phyloP scores from a whole-genome alignment of 2,329 filamentous ascomycete species.

The Dactylellina cionopaga region DNA sequence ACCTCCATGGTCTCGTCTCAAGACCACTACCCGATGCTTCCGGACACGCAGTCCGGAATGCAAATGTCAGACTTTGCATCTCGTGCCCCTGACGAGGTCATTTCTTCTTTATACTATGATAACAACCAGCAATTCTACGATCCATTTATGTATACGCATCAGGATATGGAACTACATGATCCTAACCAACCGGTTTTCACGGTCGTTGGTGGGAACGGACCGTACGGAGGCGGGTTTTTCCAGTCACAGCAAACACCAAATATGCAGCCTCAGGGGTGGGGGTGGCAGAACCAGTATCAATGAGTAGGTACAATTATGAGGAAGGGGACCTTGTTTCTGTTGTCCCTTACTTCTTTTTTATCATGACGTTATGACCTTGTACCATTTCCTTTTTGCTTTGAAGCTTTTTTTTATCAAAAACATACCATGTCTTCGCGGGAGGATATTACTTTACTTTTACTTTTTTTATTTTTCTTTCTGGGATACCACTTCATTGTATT shows the following conservation, averaged over 20 bases:
- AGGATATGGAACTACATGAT: slow-evolving; percentile 51
- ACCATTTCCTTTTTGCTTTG: slow-evolving; percentile 6
- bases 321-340: no score
- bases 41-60: slow-evolving; percentile 42
- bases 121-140: slow-evolving; percentile 41
- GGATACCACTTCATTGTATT: slow-evolving; percentile 37
- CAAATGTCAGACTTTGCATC: slow-evolving; percentile 48
- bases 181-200: slow-evolving; percentile 42
- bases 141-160: slow-evolving; percentile 47
- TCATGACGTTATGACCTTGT: slow-evolving; percentile 19
- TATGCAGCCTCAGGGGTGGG: slow-evolving; percentile 42
- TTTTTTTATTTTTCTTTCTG: neutral
- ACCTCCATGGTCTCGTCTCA: slow-evolving; percentile 37
- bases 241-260: slow-evolving; percentile 31
- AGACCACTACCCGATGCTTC: slow-evolving; percentile 35
- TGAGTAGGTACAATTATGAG: slow-evolving; percentile 33
- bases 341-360: slow-evolving; percentile 1
- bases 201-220: slow-evolving; percentile 27
- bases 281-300: slow-evolving; percentile 23
- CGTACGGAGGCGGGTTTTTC: slow-evolving; percentile 41
- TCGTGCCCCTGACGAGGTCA: slow-evolving; percentile 39
- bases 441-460: neutral
- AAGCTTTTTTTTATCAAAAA: neutral
- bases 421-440: neutral
- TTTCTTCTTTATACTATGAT: slow-evolving; percentile 39